Conservation (phyloP, 352 stramenopile genomes). For the Achlya hypogyna region DNA sequence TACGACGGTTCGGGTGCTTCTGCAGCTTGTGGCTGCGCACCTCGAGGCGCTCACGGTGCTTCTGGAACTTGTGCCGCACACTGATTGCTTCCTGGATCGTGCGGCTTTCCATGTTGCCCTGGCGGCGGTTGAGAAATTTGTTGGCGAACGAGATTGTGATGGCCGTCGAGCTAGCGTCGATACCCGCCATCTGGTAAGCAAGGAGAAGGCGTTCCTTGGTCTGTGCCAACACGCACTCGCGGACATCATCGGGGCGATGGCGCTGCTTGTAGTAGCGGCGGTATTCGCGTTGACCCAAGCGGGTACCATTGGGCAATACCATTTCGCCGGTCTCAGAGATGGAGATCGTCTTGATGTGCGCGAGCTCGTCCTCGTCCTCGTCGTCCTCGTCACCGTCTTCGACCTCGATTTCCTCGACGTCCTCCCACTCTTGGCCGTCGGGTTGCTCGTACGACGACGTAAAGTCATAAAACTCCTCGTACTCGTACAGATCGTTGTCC, state of each 20-base stretch:
- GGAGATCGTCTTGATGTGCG: conserved; percentile 42
- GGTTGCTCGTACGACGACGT: conserved; percentile 59
- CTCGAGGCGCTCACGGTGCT: conserved; percentile 71
- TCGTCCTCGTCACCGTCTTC: conserved; percentile 35
- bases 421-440: conserved; percentile 24
- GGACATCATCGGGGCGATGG: conserved; percentile 69
- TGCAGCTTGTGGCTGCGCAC: conserved; percentile 80
- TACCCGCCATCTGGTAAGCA: conserved; percentile 57
- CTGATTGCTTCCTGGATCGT: conserved; percentile 54
- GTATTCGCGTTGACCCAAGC: conserved; percentile 84
- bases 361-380: conserved; percentile 39
- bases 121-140: conserved; percentile 72
- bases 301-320: conserved; percentile 70
- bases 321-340: conserved; percentile 86
- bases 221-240: conserved; percentile 61
- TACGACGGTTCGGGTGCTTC: conserved; percentile 66
- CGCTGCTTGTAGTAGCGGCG: conserved; percentile 85
- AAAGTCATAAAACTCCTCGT: conserved; percentile 89
- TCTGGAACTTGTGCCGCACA: conserved; percentile 67
- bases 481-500: conserved; percentile 81
- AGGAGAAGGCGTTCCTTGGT: conserved; percentile 73
- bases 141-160: conserved; percentile 72
- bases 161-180: conserved; percentile 45
- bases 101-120: conserved; percentile 75
- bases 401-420: conserved; percentile 63